A percentile compares a stretch with the other conserved stretches of the same genome.
These are phyloP conservation scores for Larix sibirica DNA, from an alignment of 83 land plant species.

Conservation along the genomic window DNA sequence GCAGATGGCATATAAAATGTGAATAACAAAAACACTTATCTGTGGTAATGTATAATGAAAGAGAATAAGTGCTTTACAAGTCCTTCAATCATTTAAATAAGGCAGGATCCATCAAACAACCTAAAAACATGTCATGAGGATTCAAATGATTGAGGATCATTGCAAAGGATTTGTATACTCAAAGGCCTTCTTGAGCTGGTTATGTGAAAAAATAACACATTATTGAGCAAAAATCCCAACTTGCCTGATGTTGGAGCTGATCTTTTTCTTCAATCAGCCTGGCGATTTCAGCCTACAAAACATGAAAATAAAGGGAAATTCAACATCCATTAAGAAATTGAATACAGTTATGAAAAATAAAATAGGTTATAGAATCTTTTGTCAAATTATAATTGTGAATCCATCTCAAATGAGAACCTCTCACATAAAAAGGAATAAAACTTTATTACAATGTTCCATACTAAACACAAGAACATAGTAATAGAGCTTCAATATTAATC, in stretches of 20 bases:
- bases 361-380: background rate
- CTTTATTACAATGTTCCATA: background rate
- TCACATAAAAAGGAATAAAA: background rate
- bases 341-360: background rate
- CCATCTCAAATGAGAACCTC: background rate
- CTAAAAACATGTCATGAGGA: background rate
- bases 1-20: background rate
- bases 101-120: background rate
- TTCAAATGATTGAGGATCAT: background rate
- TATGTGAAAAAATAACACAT: background rate
- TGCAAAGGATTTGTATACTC: background rate
- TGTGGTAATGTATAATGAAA: background rate
- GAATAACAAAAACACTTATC: background rate
- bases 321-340: background rate
- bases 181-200: background rate
- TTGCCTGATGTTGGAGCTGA: constrained; percentile 39
- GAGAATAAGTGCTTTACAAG: background rate
- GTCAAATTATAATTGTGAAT: background rate
- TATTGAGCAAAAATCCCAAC: background rate
- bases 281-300: constrained; percentile 42
- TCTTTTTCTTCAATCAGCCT: constrained; percentile 35
- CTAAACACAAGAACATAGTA: background rate
- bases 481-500: background rate
- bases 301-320: background rate
- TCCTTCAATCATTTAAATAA: background rate